Percentiles rank a stretch among this genome's conserved stretches.
These are phyloP conservation scores for Ophiostoma pallidulum DNA, from an alignment of 2,329 filamentous ascomycete species.

Conservation along the genomic window DNA sequence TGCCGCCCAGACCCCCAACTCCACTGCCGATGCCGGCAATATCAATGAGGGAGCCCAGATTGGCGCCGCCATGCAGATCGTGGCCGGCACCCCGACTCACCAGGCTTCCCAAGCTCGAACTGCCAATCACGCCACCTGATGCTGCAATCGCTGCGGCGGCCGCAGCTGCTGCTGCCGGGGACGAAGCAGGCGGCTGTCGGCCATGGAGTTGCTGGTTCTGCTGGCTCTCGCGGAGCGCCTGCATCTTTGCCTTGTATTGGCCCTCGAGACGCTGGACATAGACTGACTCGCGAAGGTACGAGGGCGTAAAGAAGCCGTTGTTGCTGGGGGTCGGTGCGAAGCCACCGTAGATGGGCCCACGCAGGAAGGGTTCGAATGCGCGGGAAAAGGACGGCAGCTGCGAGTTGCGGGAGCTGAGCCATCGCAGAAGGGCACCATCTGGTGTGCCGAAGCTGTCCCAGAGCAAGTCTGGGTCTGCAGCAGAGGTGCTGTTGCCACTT, in stretches of 20 bases:
- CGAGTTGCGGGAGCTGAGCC: conserved; percentile 18
- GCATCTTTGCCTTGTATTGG: conserved; percentile 52
- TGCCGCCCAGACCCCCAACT: conserved; percentile 21
- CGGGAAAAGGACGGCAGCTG: conserved; percentile 40
- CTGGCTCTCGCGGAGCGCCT: conserved; percentile 39
- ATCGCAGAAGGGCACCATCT: conserved; percentile 16
- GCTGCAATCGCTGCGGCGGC: not conserved
- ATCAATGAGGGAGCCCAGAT: not conserved
- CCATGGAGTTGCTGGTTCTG: conserved; percentile 19
- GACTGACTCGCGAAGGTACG: conserved; percentile 68
- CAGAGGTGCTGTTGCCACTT: not conserved
- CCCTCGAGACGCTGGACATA: conserved; percentile 71
- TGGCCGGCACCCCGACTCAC: conserved; percentile 43
- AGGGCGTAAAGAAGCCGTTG: conserved; percentile 65
- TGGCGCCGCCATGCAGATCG: conserved; percentile 31
- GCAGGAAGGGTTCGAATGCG: conserved; percentile 42
- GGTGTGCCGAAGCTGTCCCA: conserved; percentile 23
- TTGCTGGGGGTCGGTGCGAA: conserved; percentile 17
- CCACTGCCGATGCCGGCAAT: not conserved
- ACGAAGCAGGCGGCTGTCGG: conserved; percentile 19
- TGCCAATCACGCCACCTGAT: not conserved
- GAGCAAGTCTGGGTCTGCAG: conserved; percentile 21
- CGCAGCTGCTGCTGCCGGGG: conserved; percentile 27
- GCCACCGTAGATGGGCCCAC: conserved; percentile 19
- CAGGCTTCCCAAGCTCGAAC: conserved; percentile 32